phyloP scores from a whole-genome alignment of 116 monocot species.

The Posidonia oceanica region DNA sequence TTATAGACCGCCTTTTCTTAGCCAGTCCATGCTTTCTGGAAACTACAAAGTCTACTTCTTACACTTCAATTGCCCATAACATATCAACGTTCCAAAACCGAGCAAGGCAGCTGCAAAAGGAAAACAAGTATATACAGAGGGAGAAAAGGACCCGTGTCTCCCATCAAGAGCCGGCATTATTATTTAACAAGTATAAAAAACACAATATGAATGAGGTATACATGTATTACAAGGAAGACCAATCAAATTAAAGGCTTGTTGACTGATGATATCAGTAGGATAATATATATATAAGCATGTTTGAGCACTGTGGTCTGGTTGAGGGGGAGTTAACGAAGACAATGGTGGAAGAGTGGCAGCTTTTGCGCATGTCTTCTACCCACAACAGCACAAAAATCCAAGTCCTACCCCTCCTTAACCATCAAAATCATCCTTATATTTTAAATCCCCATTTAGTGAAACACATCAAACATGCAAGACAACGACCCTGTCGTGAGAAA shows the following conservation, averaged over 20 bases:
- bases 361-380: constrained; percentile 50
- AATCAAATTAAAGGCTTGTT: neutral
- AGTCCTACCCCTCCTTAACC: neutral
- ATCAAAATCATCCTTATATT: constrained; percentile 5
- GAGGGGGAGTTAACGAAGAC: constrained; percentile 17
- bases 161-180: no score
- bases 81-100: no score
- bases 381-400: constrained; percentile 11
- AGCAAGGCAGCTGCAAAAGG: no score
- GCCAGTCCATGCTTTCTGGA: neutral
- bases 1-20: neutral
- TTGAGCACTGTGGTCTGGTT: neutral
- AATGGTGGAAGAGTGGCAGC: constrained; percentile 63
- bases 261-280: neutral
- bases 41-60: no score
- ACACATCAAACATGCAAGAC: neutral
- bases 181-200: neutral
- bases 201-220: neutral
- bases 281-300: neutral
- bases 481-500: neutral
- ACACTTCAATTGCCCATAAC: no score
- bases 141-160: no score
- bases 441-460: neutral
- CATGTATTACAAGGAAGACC: neutral
- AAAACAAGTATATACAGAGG: no score